phyloP scores from a whole-genome alignment of 2,329 filamentous ascomycete genomes.

The Aurifilum marmelostoma region DNA sequence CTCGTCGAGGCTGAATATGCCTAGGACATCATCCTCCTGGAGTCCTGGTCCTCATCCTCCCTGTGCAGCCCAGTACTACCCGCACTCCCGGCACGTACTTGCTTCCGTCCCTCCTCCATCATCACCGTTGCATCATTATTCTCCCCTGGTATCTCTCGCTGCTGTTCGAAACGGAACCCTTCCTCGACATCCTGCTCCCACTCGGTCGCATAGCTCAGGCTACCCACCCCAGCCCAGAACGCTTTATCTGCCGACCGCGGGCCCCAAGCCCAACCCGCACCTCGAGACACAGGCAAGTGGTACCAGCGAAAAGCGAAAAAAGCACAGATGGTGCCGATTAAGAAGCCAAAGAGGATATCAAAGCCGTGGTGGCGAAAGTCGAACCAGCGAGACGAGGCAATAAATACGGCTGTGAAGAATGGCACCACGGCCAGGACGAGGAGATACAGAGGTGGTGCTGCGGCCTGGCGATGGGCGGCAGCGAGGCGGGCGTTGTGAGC shows the following conservation, averaged over 20 bases:
- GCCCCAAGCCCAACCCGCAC: constrained; percentile 89
- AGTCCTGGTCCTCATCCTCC: constrained; percentile 12
- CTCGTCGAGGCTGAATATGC: neutral
- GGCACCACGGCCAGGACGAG: constrained; percentile 72
- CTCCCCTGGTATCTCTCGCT: constrained; percentile 34
- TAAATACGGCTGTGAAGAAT: constrained; percentile 75
- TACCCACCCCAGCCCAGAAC: constrained; percentile 76
- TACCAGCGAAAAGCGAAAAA: constrained; percentile 84
- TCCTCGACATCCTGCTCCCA: constrained; percentile 33
- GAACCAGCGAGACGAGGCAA: constrained; percentile 83
- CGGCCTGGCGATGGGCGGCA: constrained; percentile 71
- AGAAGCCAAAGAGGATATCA: constrained; percentile 83
- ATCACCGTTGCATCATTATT: constrained; percentile 36
- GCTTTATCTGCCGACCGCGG: constrained; percentile 72
- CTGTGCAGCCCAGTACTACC: constrained; percentile 12
- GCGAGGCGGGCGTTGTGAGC: constrained; percentile 45
- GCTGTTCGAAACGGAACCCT: neutral
- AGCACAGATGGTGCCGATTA: constrained; percentile 73
- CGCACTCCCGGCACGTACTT: constrained; percentile 16
- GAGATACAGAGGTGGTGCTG: constrained; percentile 81
- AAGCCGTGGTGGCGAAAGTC: constrained; percentile 92
- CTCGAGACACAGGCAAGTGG: constrained; percentile 76
- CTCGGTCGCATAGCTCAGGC: constrained; percentile 57
- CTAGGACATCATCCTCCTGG: constrained; percentile 17
- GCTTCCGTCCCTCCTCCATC: constrained; percentile 22